Evolutionary conservation across 768 basidiomycete species (phyloP).

Genomic region (Cubamyces lactineus): DNA sequence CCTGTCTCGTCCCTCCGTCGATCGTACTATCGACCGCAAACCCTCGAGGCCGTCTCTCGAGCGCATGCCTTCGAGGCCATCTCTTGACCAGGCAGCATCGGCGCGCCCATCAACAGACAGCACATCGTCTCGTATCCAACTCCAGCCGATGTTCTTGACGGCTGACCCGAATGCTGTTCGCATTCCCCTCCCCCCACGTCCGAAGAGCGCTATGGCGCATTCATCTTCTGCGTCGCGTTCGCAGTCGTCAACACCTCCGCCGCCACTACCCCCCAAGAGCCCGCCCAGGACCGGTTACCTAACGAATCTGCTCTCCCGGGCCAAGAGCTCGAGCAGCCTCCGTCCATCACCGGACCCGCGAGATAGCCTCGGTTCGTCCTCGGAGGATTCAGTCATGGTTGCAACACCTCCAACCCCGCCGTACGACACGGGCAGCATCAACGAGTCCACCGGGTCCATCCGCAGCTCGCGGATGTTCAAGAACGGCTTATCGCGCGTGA

Average conservation of each 20-base stretch:
- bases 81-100: slow-evolving; percentile 14
- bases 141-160: slow-evolving; percentile 23
- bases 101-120: slow-evolving; percentile 19
- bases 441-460: slow-evolving; percentile 34
- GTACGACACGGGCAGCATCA: slow-evolving; percentile 29
- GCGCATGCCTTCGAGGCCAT: slow-evolving; percentile 14
- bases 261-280: slow-evolving; percentile 25
- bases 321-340: slow-evolving; percentile 24
- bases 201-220: slow-evolving; percentile 21
- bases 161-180: slow-evolving; percentile 22
- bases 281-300: slow-evolving; percentile 44
- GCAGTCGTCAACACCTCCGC: slow-evolving; percentile 19
- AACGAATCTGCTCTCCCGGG: slow-evolving; percentile 32
- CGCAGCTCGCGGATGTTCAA: slow-evolving; percentile 38
- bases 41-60: slow-evolving; percentile 8
- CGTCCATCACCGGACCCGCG: slow-evolving; percentile 46
- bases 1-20: slow-evolving; percentile 12
- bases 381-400: slow-evolving; percentile 67
- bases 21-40: slow-evolving; percentile 10
- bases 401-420: slow-evolving; percentile 58
- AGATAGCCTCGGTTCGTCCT: slow-evolving; percentile 65
- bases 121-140: slow-evolving; percentile 14
- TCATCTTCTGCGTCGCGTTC: slow-evolving; percentile 1
- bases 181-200: slow-evolving; percentile 17
- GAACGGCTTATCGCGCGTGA: slow-evolving; percentile 32